Percentiles rank a stretch among this genome's conserved stretches.
phyloP scores from a whole-genome alignment of 2,329 filamentous ascomycete species.

The Penicillium sp. region DNA sequence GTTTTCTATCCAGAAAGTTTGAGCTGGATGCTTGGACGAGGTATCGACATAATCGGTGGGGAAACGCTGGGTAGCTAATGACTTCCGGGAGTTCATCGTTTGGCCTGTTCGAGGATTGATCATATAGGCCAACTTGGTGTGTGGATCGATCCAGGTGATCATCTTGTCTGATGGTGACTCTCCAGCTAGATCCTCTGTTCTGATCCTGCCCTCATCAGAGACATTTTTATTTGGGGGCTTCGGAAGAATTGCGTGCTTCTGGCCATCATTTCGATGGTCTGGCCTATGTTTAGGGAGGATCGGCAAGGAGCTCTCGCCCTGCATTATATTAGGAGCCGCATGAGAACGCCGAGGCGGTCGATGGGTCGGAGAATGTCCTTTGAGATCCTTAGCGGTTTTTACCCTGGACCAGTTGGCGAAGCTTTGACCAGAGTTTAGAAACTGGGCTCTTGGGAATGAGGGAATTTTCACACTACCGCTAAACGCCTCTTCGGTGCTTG shows the following conservation, averaged over 20 bases:
- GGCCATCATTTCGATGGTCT: not conserved
- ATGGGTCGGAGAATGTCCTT: not conserved
- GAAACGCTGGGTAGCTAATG: constrained; percentile 13
- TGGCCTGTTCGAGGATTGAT: constrained; percentile 40
- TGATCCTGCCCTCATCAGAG: not conserved
- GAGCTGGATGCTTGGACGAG: not conserved
- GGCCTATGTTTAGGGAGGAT: not conserved
- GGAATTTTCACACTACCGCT: constrained; percentile 33
- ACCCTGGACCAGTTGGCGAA: constrained; percentile 45
- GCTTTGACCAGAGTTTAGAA: constrained; percentile 16
- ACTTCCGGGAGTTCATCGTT: constrained; percentile 22
- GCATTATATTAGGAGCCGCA: not conserved
- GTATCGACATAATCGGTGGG: constrained; percentile 7
- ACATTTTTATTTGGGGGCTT: not conserved
- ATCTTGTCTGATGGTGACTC: constrained; percentile 17
- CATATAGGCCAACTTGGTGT: constrained; percentile 44
- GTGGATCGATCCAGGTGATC: constrained; percentile 60
- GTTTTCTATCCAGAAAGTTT: constrained; percentile 58
- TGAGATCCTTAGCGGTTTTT: constrained; percentile 35
- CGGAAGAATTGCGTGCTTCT: not conserved
- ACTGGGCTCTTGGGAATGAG: constrained; percentile 20
- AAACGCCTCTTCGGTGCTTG: constrained; percentile 28
- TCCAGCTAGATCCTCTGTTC: not conserved
- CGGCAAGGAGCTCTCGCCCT: not conserved
- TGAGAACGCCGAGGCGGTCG: not conserved